Percentiles rank a stretch among this genome's conserved stretches.
These are phyloP conservation scores for Pythium rhizo-oryzae DNA, from an alignment of 352 stramenopile genomes.

Conservation along the genomic window DNA sequence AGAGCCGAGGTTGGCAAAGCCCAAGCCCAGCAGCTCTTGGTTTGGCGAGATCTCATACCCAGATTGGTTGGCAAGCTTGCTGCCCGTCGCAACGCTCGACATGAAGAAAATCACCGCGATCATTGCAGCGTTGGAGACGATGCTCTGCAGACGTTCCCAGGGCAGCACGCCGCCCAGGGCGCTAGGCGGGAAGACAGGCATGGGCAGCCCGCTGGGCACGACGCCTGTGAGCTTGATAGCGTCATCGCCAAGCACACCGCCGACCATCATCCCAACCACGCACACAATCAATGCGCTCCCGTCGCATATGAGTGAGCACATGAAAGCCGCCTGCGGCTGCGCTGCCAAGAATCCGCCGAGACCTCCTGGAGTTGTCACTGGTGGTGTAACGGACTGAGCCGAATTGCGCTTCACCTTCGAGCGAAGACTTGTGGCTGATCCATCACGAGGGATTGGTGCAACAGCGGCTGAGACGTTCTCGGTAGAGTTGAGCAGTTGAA, in stretches of 20 bases:
- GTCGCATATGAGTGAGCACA: conserved; percentile 54
- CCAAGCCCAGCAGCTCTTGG: conserved; percentile 91
- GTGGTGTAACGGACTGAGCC: background rate
- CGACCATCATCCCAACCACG: conserved; percentile 65
- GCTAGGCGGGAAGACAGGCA: conserved; percentile 48
- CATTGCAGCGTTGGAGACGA: conserved; percentile 75
- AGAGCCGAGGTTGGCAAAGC: conserved; percentile 89
- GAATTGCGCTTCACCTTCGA: background rate
- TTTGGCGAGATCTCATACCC: conserved; percentile 82
- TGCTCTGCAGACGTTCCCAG: conserved; percentile 48
- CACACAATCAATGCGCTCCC: conserved; percentile 81
- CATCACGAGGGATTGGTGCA: background rate
- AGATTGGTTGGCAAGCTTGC: conserved; percentile 81
- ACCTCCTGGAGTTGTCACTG: background rate
- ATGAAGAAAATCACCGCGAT: conserved; percentile 94
- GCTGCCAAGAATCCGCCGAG: conserved; percentile 12
- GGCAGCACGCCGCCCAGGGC: conserved; percentile 48
- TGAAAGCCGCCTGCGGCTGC: conserved; percentile 37
- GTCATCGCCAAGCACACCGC: conserved; percentile 61
- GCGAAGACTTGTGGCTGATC: background rate
- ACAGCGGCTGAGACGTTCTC: background rate
- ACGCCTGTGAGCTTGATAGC: conserved; percentile 74
- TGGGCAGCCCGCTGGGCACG: conserved; percentile 75
- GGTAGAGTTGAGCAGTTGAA: conserved; percentile 13
- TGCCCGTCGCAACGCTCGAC: conserved; percentile 90